Conservation (phyloP, 2,329 filamentous ascomycete genomes). For the Tolypocladium inflatum region DNA sequence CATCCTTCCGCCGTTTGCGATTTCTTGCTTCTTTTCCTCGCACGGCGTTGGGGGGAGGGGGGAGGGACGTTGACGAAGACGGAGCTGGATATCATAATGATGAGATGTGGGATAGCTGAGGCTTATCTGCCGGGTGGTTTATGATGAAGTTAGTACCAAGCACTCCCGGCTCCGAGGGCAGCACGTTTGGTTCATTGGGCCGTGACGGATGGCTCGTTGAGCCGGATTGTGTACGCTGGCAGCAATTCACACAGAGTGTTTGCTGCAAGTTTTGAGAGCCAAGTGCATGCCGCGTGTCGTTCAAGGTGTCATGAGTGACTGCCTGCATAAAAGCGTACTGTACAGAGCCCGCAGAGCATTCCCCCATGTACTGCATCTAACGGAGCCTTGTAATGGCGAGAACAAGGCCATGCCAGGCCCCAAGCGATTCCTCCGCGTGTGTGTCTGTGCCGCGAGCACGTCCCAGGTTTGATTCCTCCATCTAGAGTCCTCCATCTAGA, state of each 20-base stretch:
- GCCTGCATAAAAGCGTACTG: neutral
- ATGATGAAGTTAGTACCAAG: neutral
- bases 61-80: neutral
- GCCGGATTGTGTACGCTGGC: neutral
- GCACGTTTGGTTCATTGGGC: neutral
- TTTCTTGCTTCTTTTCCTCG: neutral
- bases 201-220: neutral
- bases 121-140: neutral
- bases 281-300: neutral
- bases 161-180: neutral
- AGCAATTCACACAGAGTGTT: neutral
- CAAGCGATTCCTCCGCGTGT: neutral
- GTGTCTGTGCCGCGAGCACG: neutral
- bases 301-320: neutral
- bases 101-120: neutral
- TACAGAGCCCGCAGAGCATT: neutral
- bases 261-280: neutral
- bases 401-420: neutral
- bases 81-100: neutral
- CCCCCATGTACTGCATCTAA: neutral
- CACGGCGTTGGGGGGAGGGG: conserved; percentile 1
- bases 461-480: neutral
- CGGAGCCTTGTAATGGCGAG: neutral
- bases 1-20: neutral
- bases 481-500: neutral